These are phyloP conservation scores for Pleurotus salmoneostramineus DNA, from an alignment of 768 basidiomycete species.

Conservation along the genomic window DNA sequence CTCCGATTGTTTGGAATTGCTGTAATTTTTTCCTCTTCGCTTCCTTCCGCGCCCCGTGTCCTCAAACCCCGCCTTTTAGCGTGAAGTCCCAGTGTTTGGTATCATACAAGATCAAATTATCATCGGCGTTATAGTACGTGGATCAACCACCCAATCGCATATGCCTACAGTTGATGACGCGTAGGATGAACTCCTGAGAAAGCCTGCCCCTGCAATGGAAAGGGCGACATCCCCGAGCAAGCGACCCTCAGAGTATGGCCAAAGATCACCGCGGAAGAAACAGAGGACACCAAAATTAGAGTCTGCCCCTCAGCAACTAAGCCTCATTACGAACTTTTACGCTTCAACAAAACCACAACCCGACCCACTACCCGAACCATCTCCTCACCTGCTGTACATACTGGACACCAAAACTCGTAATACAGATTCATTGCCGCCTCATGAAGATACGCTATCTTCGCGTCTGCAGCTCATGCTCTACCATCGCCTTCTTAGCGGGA, in stretches of 20 bases:
- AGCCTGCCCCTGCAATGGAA: slow-evolving; percentile 9
- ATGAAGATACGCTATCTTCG: slow-evolving; percentile 54
- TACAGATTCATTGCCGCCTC: slow-evolving; percentile 42
- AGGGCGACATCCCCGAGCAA: slow-evolving; percentile 2
- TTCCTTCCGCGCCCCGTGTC: not conserved
- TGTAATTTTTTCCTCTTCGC: slow-evolving; percentile 27
- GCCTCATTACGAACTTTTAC: not conserved
- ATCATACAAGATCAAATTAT: slow-evolving; percentile 63
- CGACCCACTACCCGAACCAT: not conserved
- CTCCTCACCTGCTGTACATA: slow-evolving; percentile 33
- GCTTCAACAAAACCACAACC: not conserved
- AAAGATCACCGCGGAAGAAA: slow-evolving; percentile 12
- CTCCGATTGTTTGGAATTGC: slow-evolving; percentile 45
- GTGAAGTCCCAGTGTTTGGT: slow-evolving; percentile 85
- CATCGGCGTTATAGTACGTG: slow-evolving; percentile 68
- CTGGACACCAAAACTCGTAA: slow-evolving; percentile 73
- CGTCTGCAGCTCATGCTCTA: slow-evolving; percentile 80
- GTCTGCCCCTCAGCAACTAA: not conserved
- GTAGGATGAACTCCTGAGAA: slow-evolving; percentile 51
- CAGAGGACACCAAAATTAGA: slow-evolving; percentile 15
- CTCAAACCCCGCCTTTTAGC: slow-evolving; percentile 30
- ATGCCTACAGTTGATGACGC: not conserved
- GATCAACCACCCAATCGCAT: not conserved
- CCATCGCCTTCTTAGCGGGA: slow-evolving; percentile 53
- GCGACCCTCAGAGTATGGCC: not conserved